phyloP scores from a whole-genome alignment of 2,329 filamentous ascomycete species.

The Ophiocordyceps camponoti-leonardi region DNA sequence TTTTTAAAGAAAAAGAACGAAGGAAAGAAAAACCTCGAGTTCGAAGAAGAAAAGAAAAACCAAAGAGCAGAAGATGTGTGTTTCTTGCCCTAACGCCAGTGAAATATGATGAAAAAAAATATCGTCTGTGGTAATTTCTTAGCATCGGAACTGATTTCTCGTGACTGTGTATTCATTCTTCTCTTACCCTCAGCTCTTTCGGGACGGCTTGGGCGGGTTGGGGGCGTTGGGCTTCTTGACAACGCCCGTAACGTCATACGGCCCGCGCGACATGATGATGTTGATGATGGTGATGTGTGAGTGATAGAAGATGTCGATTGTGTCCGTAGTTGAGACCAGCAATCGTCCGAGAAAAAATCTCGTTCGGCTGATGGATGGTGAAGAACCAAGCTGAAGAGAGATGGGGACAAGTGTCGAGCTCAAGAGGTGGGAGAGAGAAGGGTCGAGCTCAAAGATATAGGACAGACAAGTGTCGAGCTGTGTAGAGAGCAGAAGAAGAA shows the following conservation, averaged over 20 bases:
- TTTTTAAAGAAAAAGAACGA: neutral
- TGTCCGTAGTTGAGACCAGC: neutral
- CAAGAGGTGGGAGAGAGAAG: too few species aligned
- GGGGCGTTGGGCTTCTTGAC: slow-evolving; percentile 15
- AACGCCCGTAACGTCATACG: slow-evolving; percentile 20
- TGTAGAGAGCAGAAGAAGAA: neutral
- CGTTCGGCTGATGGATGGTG: too few species aligned
- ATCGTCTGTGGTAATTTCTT: neutral
- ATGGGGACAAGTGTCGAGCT: too few species aligned
- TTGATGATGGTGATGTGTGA: neutral
- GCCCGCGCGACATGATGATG: slow-evolving; percentile 15
- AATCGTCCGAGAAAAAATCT: too few species aligned
- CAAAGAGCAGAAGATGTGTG: too few species aligned
- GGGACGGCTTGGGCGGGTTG: slow-evolving; percentile 15
- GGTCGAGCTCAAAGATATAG: neutral
- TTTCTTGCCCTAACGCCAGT: neutral
- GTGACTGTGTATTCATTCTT: neutral
- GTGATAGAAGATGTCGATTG: neutral
- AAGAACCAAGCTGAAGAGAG: too few species aligned
- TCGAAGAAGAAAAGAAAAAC: too few species aligned
- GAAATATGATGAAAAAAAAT: neutral
- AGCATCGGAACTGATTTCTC: too few species aligned
- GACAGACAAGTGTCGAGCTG: neutral
- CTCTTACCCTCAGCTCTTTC: neutral
- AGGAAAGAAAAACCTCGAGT: neutral